phyloP scores from a whole-genome alignment of 106 monocot species.

The Dendrobium huoshanense region DNA sequence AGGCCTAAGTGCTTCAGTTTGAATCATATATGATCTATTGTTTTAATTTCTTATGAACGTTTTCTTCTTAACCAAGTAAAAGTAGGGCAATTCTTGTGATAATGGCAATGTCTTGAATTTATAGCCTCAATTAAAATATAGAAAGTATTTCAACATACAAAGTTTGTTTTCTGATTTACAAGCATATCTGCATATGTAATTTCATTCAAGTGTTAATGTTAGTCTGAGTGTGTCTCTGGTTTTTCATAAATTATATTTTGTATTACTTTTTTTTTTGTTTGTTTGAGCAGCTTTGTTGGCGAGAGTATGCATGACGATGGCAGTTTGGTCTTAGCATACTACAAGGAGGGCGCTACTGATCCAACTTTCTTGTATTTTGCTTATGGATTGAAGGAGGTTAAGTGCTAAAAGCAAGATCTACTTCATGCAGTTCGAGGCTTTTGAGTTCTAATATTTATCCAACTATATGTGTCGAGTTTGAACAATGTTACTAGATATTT shows the following conservation, averaged over 20 bases:
- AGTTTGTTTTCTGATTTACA: too few species aligned
- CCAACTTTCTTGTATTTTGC: constrained; percentile 85
- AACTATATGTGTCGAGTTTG: neutral
- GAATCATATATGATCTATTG: too few species aligned
- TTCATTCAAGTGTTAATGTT: too few species aligned
- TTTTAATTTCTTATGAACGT: too few species aligned
- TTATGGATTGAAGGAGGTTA: constrained; percentile 71
- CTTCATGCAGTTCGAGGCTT: neutral
- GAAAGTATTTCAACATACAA: too few species aligned
- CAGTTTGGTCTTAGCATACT: constrained; percentile 56
- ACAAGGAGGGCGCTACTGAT: constrained; percentile 76
- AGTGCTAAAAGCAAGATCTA: constrained; percentile 35
- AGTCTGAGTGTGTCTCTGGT: too few species aligned
- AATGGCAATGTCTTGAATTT: too few species aligned
- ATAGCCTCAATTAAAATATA: too few species aligned
- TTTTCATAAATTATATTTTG: neutral
- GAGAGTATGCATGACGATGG: constrained; percentile 94
- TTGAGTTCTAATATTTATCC: neutral
- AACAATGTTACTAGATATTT: neutral
- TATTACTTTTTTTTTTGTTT: neutral
- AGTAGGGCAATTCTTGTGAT: too few species aligned
- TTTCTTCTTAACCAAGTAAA: too few species aligned
- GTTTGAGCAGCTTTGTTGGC: constrained; percentile 64
- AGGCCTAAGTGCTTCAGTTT: too few species aligned
- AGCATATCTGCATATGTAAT: too few species aligned